phyloP scores from a whole-genome alignment of 192 early-diverging fungal genomes.

The Linnemannia zychae region DNA sequence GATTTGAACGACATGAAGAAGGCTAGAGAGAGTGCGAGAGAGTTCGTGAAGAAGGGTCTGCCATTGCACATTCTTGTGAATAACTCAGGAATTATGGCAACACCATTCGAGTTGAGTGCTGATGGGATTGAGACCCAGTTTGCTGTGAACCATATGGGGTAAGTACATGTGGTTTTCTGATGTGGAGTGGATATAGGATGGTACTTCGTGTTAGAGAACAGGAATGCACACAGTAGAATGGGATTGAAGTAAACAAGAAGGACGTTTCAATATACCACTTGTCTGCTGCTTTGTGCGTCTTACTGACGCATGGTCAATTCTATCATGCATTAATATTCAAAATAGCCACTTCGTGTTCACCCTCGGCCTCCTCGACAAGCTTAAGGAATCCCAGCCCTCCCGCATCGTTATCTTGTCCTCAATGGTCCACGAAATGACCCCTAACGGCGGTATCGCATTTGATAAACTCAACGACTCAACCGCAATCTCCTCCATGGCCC shows the following conservation, averaged over 20 bases:
- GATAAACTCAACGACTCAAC: constrained; percentile 57
- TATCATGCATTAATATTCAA: background rate
- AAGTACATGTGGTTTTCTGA: background rate
- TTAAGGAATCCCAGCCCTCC: constrained; percentile 55
- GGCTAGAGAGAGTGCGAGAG: constrained; percentile 28
- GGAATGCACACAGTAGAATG: too few species aligned
- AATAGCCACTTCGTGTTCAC: constrained; percentile 48
- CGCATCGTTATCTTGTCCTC: constrained; percentile 60
- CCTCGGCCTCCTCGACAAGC: constrained; percentile 26
- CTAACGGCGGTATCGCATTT: constrained; percentile 34
- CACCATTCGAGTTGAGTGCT: constrained; percentile 28
- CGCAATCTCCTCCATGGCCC: background rate
- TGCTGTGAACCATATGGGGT: constrained; percentile 61
- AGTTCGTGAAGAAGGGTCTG: constrained; percentile 35
- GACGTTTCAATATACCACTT: too few species aligned
- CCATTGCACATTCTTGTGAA: constrained; percentile 61
- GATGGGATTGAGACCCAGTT: constrained; percentile 61
- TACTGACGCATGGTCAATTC: background rate
- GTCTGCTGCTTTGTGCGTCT: background rate
- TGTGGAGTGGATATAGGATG: background rate
- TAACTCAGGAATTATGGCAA: constrained; percentile 50
- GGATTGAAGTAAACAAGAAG: too few species aligned
- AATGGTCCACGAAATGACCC: constrained; percentile 14
- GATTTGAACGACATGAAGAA: constrained; percentile 35
- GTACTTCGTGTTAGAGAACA: background rate